Evolutionary conservation across 179 eudicot species (phyloP), one percentile per base, ranked within the genome.

Genomic region (Drosera spatulata): DNA sequence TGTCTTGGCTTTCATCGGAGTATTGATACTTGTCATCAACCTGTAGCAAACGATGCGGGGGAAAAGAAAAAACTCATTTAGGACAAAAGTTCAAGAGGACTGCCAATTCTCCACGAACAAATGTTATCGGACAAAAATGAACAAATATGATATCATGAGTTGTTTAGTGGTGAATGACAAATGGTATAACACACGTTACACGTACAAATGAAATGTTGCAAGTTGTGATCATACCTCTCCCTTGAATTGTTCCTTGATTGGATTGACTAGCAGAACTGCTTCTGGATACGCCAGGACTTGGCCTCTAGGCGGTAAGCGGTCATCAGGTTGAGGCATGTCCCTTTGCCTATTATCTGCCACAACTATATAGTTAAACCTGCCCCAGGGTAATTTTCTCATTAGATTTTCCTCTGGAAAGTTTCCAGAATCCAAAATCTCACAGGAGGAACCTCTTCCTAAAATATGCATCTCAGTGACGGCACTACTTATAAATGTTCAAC

Each of bases 11-110:
- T 67, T 90, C 95, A 69, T 71, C 70, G 1, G 99, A 89, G 64
- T 94, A 94, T 52, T 86, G 94, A 69, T 90, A 94, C 73, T 94
- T 94, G 74, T 94, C 99, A 73, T 94, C 99, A n/a, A 94, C 95
- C 96, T 88, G 61, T 52, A 61, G 33, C 33, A 14, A 22, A 51
- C 48, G 5, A 43, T 4, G 8, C 2, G 5, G 6, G 49, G 7
- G 42, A 2, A 46, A 51, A 12, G 6, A 38, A 55, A 14, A 4
- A 10, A 55, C 14, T 7, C 7, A 55, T 4, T 38, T 55, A 7
- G 33, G 6, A 0, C 10, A 12, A 4, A 7, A 12, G 15, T 12
- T 4, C 5, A 51, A 51, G 5, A 1, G 11, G 55, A 12, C 33
- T 51, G 55, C 4, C 33, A 12, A 6, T 5, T 12, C 5, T 51